phyloP scores from a whole-genome alignment of 495 filamentous ascomycete genomes.

The Entonaema liquescens region DNA sequence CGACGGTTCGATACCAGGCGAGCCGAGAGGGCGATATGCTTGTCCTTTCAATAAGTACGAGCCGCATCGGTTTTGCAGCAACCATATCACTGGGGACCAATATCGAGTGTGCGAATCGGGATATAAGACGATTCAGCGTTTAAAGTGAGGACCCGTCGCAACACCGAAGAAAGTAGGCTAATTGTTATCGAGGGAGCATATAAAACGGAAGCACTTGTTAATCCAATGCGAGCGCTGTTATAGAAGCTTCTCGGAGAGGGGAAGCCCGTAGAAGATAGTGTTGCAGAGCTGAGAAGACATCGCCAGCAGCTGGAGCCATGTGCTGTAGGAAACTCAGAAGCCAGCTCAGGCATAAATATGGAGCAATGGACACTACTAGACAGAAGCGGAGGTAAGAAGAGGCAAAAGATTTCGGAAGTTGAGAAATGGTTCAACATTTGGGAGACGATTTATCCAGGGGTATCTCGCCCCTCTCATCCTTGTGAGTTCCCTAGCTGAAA shows the following conservation, averaged over 20 bases:
- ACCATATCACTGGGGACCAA: slow-evolving; percentile 9
- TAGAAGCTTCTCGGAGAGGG: slow-evolving; percentile 7
- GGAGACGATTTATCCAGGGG: slow-evolving; percentile 19
- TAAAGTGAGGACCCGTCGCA: slow-evolving; percentile 14
- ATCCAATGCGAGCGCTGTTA: slow-evolving; percentile 29
- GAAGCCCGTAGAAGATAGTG: slow-evolving; percentile 5
- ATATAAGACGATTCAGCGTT: slow-evolving; percentile 23
- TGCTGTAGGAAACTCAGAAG: not conserved
- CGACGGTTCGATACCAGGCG: slow-evolving; percentile 4
- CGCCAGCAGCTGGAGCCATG: slow-evolving; percentile 14
- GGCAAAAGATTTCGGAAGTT: slow-evolving; percentile 16
- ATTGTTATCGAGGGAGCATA: slow-evolving; percentile 16
- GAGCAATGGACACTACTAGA: slow-evolving; percentile 21
- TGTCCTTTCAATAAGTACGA: slow-evolving; percentile 27
- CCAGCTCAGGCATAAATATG: slow-evolving; percentile 11
- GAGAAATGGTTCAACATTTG: slow-evolving; percentile 25
- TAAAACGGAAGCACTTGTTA: slow-evolving; percentile 22
- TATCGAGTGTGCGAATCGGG: slow-evolving; percentile 27
- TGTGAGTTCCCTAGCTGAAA: slow-evolving; percentile 4
- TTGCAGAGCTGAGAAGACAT: slow-evolving; percentile 19
- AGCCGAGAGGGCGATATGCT: slow-evolving; percentile 11
- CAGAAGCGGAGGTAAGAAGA: slow-evolving; percentile 17
- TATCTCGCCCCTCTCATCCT: slow-evolving; percentile 3
- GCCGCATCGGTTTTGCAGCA: slow-evolving; percentile 8
- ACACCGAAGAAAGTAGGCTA: not conserved